Conservation (phyloP, 192 early-diverging fungal species). For the Spizellomyces sp. region DNA sequence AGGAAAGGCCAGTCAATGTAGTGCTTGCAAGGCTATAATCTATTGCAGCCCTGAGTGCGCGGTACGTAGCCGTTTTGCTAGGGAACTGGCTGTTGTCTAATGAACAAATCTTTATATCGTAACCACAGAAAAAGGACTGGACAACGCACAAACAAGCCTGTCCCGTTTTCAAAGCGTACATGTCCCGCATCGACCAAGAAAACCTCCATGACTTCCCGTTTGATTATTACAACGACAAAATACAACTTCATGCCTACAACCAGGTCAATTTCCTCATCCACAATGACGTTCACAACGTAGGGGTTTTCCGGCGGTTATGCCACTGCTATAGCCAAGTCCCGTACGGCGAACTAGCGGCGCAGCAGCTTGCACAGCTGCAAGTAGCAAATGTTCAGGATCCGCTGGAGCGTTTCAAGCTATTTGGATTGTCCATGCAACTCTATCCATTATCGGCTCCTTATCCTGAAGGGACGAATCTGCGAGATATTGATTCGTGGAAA, state of each 20-base stretch:
- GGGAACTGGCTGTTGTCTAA: background rate
- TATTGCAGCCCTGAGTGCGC: constrained; percentile 54
- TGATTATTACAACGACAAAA: constrained; percentile 49
- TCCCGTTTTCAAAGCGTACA: constrained; percentile 43
- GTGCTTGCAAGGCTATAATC: constrained; percentile 58
- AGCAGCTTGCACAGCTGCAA: constrained; percentile 39
- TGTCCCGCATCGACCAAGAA: constrained; percentile 45
- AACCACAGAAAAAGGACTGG: constrained; percentile 54
- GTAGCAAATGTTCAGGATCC: constrained; percentile 22
- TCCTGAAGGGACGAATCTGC: constrained; percentile 28
- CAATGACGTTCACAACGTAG: constrained; percentile 53
- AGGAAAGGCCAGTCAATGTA: constrained; percentile 56
- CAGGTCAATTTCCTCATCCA: constrained; percentile 48
- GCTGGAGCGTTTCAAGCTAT: constrained; percentile 40
- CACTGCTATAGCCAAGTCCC: constrained; percentile 47
- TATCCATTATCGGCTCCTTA: constrained; percentile 46
- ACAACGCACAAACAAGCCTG: constrained; percentile 52
- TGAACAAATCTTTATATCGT: background rate
- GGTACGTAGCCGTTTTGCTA: constrained; percentile 34
- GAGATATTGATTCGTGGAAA: constrained; percentile 47
- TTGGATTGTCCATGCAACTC: constrained; percentile 48
- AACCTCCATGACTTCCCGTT: constrained; percentile 55
- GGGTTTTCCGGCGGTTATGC: constrained; percentile 55
- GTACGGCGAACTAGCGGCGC: constrained; percentile 49
- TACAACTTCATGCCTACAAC: constrained; percentile 52